phyloP scores from a whole-genome alignment of 139 green algal species.

The Chlorella vulgaris region DNA sequence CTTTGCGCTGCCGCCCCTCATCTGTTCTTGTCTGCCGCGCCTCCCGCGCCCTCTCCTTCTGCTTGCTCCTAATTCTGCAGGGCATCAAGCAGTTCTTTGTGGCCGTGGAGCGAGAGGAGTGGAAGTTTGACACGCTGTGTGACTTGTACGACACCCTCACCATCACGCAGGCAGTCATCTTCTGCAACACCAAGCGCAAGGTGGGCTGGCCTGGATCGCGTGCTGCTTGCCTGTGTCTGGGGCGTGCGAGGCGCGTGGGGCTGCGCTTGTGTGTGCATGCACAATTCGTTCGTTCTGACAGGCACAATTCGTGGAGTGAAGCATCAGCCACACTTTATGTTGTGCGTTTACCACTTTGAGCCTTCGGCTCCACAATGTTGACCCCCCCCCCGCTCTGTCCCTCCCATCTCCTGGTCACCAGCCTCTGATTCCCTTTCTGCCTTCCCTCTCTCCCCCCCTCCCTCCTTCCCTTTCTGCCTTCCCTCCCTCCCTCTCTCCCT shows the following conservation, averaged over 20 bases:
- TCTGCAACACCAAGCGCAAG: slow-evolving; percentile 98
- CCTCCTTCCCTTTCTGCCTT: not conserved
- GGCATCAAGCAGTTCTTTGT: slow-evolving; percentile 99
- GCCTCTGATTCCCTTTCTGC: no score
- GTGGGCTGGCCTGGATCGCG: slow-evolving; percentile 34
- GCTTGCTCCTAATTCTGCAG: slow-evolving; percentile 32
- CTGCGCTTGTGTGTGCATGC: no score
- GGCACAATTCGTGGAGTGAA: no score
- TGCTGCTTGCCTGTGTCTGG: not conserved
- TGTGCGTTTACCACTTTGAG: no score
- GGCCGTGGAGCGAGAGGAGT: slow-evolving; percentile 98
- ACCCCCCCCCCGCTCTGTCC: no score
- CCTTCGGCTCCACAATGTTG: no score
- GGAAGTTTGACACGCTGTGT: slow-evolving; percentile 99
- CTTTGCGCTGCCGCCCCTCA: no score
- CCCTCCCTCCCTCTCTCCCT: not conserved
- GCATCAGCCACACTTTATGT: no score
- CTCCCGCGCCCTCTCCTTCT: not conserved
- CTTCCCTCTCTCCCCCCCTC: not conserved
- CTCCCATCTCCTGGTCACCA: no score
- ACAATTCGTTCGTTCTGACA: no score
- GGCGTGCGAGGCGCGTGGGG: not conserved
- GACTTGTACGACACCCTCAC: slow-evolving; percentile 99
- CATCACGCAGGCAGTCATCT: slow-evolving; percentile 99
- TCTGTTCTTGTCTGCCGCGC: no score